Conservation (phyloP, 2,329 filamentous ascomycete genomes). For the Paraphaeosphaeria sporulosa region DNA sequence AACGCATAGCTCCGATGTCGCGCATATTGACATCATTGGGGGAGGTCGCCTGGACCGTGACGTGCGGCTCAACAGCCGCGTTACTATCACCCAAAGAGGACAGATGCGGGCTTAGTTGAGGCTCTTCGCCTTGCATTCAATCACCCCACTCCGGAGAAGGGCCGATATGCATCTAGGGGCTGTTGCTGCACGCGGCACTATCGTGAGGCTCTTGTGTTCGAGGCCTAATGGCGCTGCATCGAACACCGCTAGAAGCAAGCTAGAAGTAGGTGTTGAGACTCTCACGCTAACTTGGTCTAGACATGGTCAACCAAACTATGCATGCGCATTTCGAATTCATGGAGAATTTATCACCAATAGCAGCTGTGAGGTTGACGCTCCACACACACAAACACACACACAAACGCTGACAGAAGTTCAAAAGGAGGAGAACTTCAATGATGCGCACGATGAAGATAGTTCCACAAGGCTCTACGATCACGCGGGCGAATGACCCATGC, state of each 20-base stretch:
- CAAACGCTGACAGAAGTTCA: neutral
- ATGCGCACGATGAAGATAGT: neutral
- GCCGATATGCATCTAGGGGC: slow-evolving; percentile 1
- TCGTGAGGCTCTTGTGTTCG: slow-evolving; percentile 7
- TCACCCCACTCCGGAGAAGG: slow-evolving; percentile 9
- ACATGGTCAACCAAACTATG: neutral
- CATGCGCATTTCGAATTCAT: neutral
- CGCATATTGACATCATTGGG: neutral
- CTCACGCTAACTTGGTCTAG: neutral
- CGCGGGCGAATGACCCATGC: neutral
- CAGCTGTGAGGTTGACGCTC: neutral
- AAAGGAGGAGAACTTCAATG: neutral
- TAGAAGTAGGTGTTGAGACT: slow-evolving; percentile 2
- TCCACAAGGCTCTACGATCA: slow-evolving; percentile 1
- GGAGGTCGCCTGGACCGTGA: neutral
- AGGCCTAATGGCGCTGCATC: slow-evolving; percentile 7
- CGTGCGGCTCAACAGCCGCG: slow-evolving; percentile 3
- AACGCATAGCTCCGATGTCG: neutral
- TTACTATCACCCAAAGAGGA: neutral
- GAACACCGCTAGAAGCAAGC: slow-evolving; percentile 10
- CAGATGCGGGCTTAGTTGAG: neutral
- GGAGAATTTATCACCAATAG: neutral
- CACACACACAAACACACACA: neutral
- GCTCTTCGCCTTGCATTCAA: slow-evolving; percentile 3
- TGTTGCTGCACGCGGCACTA: neutral